phyloP scores from a whole-genome alignment of 495 filamentous ascomycete genomes.

The Hypoxylon rickii region DNA sequence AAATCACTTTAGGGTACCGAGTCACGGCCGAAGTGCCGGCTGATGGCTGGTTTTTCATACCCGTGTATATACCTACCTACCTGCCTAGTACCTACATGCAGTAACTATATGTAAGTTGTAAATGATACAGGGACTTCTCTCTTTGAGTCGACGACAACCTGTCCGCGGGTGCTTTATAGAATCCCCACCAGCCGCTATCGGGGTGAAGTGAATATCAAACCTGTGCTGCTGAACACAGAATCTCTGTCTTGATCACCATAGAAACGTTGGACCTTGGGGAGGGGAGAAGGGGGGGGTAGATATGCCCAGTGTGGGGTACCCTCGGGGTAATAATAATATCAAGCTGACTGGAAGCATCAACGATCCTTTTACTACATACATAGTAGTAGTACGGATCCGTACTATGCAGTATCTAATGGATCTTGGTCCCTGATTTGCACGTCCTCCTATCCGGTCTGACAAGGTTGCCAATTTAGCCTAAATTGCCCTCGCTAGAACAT shows the following conservation, averaged over 20 bases:
- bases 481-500: conserved; percentile 25
- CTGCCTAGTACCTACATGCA: neutral
- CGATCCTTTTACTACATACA: too few species aligned
- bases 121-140: too few species aligned
- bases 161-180: too few species aligned
- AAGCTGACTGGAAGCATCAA: neutral
- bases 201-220: too few species aligned
- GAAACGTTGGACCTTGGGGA: conserved; percentile 30
- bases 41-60: conserved; percentile 11
- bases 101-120: neutral
- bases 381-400: too few species aligned
- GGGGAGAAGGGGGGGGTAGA: too few species aligned
- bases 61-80: neutral
- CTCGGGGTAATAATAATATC: conserved; percentile 25
- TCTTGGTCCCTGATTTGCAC: neutral
- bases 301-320: conserved; percentile 25
- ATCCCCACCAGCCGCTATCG: too few species aligned
- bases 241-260: too few species aligned
- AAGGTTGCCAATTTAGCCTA: conserved; percentile 35
- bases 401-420: too few species aligned
- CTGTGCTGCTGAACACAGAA: too few species aligned
- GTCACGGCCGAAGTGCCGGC: conserved; percentile 21
- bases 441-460: neutral
- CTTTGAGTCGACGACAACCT: too few species aligned
- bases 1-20: conserved; percentile 30